A percentile compares a stretch with the other conserved stretches of the same genome.
Conservation (phyloP, 192 early-diverging fungal genomes). For the Coemansia sp. region DNA sequence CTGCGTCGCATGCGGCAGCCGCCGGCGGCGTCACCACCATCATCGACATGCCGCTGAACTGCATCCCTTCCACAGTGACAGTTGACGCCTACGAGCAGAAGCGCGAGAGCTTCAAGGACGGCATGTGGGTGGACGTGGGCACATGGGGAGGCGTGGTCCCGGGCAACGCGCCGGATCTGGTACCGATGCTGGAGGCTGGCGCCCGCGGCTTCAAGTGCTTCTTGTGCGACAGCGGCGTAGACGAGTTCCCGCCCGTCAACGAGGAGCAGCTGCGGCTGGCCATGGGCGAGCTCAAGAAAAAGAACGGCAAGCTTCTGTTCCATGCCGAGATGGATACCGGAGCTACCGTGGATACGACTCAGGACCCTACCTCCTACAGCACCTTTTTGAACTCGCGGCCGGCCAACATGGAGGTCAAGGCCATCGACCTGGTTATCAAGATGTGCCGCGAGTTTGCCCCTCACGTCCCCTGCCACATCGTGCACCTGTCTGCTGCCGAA, state of each 20-base stretch:
- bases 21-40: slow-evolving; percentile 79
- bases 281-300: slow-evolving; percentile 62
- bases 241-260: slow-evolving; percentile 78
- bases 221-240: slow-evolving; percentile 79
- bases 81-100: slow-evolving; percentile 64
- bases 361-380: slow-evolving; percentile 58
- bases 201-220: slow-evolving; percentile 84
- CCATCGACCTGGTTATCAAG: slow-evolving; percentile 69
- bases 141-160: slow-evolving; percentile 80
- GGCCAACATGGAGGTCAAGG: slow-evolving; percentile 66
- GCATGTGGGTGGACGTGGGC: slow-evolving; percentile 75
- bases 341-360: slow-evolving; percentile 32
- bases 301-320: slow-evolving; percentile 65
- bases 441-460: slow-evolving; percentile 66
- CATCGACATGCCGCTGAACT: slow-evolving; percentile 84
- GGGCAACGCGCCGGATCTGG: slow-evolving; percentile 65
- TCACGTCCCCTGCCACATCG: slow-evolving; percentile 73
- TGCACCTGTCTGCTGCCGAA: slow-evolving; percentile 76
- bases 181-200: slow-evolving; percentile 62
- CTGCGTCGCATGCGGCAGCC: slow-evolving; percentile 76
- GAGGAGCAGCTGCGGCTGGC: slow-evolving; percentile 65
- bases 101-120: slow-evolving; percentile 62
- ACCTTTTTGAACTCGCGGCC: slow-evolving; percentile 73
- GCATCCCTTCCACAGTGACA: slow-evolving; percentile 81
- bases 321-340: slow-evolving; percentile 70